Base-by-base conservation (phyloP, 495 filamentous ascomycete species). In the Penicillium pulvis region DNA sequence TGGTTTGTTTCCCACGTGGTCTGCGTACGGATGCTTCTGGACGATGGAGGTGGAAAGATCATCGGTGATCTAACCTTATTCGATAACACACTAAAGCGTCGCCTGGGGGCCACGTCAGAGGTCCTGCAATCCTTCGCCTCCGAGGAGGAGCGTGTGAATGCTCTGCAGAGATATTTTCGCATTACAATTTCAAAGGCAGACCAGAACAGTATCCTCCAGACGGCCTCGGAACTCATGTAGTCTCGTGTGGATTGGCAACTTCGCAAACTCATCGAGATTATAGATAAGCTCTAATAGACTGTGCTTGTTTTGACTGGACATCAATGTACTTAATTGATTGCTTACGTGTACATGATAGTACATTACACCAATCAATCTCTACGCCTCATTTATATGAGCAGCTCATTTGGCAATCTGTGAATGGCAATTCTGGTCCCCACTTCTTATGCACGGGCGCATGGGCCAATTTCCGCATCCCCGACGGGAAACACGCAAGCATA, bases 61-160 rank as follows among this genome's bases (percentile, higher is more conserved):
- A 66, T 79, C 0, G 86, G 87, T 0, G 80, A 82, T 62, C 60
- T 85, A 36, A 85, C 81, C 60, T 53, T 90, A 60, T 71, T 78
- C 26, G 73, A 79, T 24, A 70, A 75, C 30, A 64, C 71, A 39
- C 62, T 87, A 8, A 87, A 61, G 30, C 39, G 49, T 12, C 41
- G 42, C 9, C 17, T 53, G 16, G 61, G 61, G 7, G 64, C 49
- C 10, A 56, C 56, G 28, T 54, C 57, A 11, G 60, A 63, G 41
- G 53, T 60, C 1, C n/a, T 63, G 6, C 48, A 58, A 35, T 53
- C 31, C 6, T 60, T 60, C 30, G 43, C 6, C n/a, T 57, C 56
- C 4, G 64, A 66, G 1, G 59, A 66, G 23, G 63, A 66, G 30
- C 56, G 63, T 19, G 59, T 66, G 30, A 28, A 53, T 16, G 63